These are phyloP conservation scores for Cryptococcus sp. DNA, from an alignment of 1,284 basidiomycete genomes.

Conservation along the genomic window DNA sequence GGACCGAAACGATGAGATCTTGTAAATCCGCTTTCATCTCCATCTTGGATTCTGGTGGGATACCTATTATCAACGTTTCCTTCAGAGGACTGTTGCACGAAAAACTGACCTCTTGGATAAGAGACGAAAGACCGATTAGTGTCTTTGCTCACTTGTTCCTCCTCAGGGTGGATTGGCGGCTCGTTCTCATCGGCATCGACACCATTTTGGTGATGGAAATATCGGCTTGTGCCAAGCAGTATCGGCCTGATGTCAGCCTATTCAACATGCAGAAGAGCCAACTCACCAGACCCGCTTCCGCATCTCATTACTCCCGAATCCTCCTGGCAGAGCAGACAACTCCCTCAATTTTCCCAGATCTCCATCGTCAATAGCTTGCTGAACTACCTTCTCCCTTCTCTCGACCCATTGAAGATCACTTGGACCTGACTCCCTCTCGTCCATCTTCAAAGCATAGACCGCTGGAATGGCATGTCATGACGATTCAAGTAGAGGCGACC, in stretches of 20 bases:
- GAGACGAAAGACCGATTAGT: slow-evolving; percentile 84
- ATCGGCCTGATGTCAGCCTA: slow-evolving; percentile 24
- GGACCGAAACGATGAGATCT: slow-evolving; percentile 67
- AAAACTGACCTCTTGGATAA: slow-evolving; percentile 64
- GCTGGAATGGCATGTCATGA: neutral
- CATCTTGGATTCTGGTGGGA: slow-evolving; percentile 43
- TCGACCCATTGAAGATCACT: slow-evolving; percentile 19
- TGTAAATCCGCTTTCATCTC: slow-evolving; percentile 64
- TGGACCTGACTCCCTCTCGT: neutral
- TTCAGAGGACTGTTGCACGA: neutral
- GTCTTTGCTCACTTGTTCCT: slow-evolving; percentile 77
- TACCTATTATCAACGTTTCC: slow-evolving; percentile 11
- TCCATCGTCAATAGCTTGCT: slow-evolving; percentile 26
- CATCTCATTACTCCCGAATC: slow-evolving; percentile 36
- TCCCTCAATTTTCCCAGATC: slow-evolving; percentile 29
- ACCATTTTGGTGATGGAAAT: neutral
- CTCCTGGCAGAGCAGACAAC: slow-evolving; percentile 40
- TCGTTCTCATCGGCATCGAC: slow-evolving; percentile 1
- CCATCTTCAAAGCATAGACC: neutral
- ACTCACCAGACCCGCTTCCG: slow-evolving; percentile 41
- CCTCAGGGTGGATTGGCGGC: slow-evolving; percentile 59
- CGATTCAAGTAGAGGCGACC: neutral
- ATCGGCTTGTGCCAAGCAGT: slow-evolving; percentile 15
- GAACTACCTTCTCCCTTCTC: slow-evolving; percentile 26
- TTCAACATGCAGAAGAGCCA: too few relatives aligned